phyloP scores from a whole-genome alignment of 2,329 filamentous ascomycete genomes.

The Aureobasidium mangrovei region DNA sequence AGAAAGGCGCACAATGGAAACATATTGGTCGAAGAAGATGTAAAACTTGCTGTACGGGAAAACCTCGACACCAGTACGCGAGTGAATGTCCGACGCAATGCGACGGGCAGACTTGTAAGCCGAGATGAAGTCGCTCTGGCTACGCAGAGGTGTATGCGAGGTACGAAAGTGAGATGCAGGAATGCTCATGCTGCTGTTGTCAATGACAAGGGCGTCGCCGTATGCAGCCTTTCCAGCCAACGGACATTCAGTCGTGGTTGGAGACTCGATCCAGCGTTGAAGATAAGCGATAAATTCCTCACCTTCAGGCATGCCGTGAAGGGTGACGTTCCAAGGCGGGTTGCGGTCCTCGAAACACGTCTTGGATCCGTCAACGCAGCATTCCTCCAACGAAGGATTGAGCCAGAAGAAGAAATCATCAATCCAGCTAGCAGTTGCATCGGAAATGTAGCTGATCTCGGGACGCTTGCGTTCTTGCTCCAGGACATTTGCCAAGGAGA shows the following conservation, averaged over 20 bases:
- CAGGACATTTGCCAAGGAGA: slow-evolving; percentile 79
- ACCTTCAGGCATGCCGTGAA: slow-evolving; percentile 86
- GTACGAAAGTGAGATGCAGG: slow-evolving; percentile 87
- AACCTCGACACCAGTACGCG: slow-evolving; percentile 65
- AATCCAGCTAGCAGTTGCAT: slow-evolving; percentile 88
- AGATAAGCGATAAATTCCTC: slow-evolving; percentile 85
- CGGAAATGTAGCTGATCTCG: slow-evolving; percentile 77
- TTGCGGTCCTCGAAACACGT: slow-evolving; percentile 71
- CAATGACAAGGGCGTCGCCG: slow-evolving; percentile 71
- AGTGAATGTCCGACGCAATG: slow-evolving; percentile 67
- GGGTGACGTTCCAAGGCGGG: slow-evolving; percentile 80
- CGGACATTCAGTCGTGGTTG: slow-evolving; percentile 76
- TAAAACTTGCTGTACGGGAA: slow-evolving; percentile 98
- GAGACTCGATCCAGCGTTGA: slow-evolving; percentile 69
- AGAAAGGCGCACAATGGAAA: slow-evolving; percentile 72
- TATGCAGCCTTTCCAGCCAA: slow-evolving; percentile 85
- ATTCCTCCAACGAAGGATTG: slow-evolving; percentile 70
- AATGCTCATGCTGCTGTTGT: slow-evolving; percentile 57
- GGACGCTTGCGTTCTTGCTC: slow-evolving; percentile 91
- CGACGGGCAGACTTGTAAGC: slow-evolving; percentile 84
- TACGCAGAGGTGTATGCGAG: slow-evolving; percentile 75
- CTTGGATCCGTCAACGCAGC: slow-evolving; percentile 56
- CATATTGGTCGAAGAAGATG: slow-evolving; percentile 98
- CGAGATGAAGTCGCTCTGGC: slow-evolving; percentile 84
- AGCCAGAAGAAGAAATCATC: slow-evolving; percentile 96